Evolutionary conservation across 2,329 filamentous ascomycete species (phyloP), one percentile per base, ranked within the genome.

Genomic region (Colletotrichum sp.): DNA sequence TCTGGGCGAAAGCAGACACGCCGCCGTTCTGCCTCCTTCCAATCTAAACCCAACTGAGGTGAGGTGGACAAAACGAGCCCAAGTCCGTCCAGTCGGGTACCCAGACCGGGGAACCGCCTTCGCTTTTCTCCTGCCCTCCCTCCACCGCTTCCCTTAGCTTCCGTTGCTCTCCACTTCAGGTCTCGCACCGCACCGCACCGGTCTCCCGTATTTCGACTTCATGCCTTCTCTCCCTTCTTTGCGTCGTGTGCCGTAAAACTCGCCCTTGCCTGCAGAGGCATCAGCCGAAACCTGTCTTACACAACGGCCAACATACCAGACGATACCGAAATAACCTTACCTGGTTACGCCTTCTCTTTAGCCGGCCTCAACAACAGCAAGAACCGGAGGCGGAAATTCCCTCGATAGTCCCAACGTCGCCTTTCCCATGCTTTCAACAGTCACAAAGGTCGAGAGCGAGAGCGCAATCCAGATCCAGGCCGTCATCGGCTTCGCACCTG

Each of bases 41-140:
- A 68, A 68, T 64, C 57, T 64, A 76, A 66, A 65, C 57, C 63
- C 71, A 69, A 59, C 64, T 36, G 30, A 69, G 44, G 52, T 24
- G 30, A 69, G 24, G 39, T n/a, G 59, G 44, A 13, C 30, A 64
- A 60, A 9, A 55, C 55, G 62, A 68, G 21, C 59, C 32, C 39
- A 32, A 39, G 13, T n/a, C 66, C 57, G 26, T 66, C 63, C 36
- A 49, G 65, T 57, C 65, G 44, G 49, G 49, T 57, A 68, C 30
- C 49, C 16, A 24, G 26, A 28, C 21, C 21, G n/a, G 36, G 70
- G 55, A 57, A 18, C 28, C 44, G 44, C 32, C 44, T 21, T 71
- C 34, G n/a, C 62, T 15, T 21, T 59, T 39, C 28, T 49, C 55
- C 30, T 39, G 30, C 49, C n/a, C 59, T 32, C 59, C 52, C 28